Evolutionary conservation across 257 asterid genomes (phyloP).

Genomic region (Marsdenia floribunda): DNA sequence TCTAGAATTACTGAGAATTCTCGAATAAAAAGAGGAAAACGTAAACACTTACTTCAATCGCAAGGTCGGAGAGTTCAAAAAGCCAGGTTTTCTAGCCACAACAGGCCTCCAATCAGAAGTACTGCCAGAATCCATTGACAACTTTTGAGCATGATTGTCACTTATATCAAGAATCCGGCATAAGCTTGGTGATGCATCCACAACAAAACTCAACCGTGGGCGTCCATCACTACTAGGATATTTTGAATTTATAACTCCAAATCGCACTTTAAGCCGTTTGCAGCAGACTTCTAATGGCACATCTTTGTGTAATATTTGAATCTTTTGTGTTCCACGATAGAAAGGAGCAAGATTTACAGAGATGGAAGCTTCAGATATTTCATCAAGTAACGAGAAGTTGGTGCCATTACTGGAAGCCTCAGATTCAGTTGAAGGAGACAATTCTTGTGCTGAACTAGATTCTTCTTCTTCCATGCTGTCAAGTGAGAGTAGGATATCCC

Average conservation of each 20-base stretch:
- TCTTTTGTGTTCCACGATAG: constrained; percentile 55
- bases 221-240: constrained; percentile 62
- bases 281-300: constrained; percentile 51
- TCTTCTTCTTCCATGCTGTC: constrained; percentile 59
- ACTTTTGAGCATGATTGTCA: constrained; percentile 55
- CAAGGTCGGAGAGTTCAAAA: constrained; percentile 60
- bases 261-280: constrained; percentile 60
- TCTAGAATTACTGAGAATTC: too few relatives aligned
- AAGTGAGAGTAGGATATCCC: constrained; percentile 29
- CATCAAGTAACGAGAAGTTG: constrained; percentile 55
- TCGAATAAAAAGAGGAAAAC: not conserved
- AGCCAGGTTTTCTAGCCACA: constrained; percentile 64
- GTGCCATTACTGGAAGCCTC: constrained; percentile 26
- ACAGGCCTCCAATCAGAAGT: constrained; percentile 80
- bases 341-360: constrained; percentile 47
- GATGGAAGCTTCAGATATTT: constrained; percentile 50
- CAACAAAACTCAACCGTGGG: constrained; percentile 69
- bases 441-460: constrained; percentile 29
- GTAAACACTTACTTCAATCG: constrained; percentile 66
- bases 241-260: constrained; percentile 62
- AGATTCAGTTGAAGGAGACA: constrained; percentile 26
- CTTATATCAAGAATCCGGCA: constrained; percentile 51
- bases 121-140: constrained; percentile 62
- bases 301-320: constrained; percentile 48
- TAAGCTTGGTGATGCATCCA: constrained; percentile 53